phyloP scores from a whole-genome alignment of 108 stramenopile species.

The Pseudonitzschia multiseries region DNA sequence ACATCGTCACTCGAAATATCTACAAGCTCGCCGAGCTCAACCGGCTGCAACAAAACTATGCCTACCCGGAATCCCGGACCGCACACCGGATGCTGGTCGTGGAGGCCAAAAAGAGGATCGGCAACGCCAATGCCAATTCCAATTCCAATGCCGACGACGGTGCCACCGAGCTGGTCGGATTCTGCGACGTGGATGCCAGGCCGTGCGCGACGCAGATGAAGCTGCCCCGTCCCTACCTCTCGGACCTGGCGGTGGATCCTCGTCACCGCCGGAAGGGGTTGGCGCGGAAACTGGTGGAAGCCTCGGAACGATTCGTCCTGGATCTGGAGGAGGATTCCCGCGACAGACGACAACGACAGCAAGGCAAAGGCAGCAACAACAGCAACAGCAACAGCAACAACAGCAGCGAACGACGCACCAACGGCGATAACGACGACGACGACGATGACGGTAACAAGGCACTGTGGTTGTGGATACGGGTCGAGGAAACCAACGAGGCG shows the following conservation, averaged over 20 bases:
- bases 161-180: constrained; percentile 36
- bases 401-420: too few relatives aligned
- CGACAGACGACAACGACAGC: not conserved
- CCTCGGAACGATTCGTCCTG: constrained; percentile 26
- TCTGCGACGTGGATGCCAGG: constrained; percentile 53
- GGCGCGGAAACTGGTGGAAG: constrained; percentile 32
- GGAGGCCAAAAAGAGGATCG: not conserved
- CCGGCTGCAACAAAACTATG: constrained; percentile 56
- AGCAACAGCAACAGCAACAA: too few relatives aligned
- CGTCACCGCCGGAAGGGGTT: constrained; percentile 44
- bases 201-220: constrained; percentile 19
- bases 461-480: constrained; percentile 44
- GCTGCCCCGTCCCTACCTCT: constrained; percentile 50
- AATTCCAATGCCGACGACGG: constrained; percentile 11
- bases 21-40: constrained; percentile 45
- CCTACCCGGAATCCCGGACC: constrained; percentile 34
- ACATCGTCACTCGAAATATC: constrained; percentile 17
- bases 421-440: not conserved
- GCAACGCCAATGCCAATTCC: too few relatives aligned
- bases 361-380: too few relatives aligned
- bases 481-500: constrained; percentile 53
- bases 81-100: constrained; percentile 46
- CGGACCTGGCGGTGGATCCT: constrained; percentile 43
- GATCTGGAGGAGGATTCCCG: not conserved
- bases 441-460: not conserved